Percentiles rank a stretch among this genome's conserved stretches.
These are phyloP conservation scores for Nectriaceae sp. DNA, from an alignment of 2,329 filamentous ascomycete genomes.

Conservation along the genomic window DNA sequence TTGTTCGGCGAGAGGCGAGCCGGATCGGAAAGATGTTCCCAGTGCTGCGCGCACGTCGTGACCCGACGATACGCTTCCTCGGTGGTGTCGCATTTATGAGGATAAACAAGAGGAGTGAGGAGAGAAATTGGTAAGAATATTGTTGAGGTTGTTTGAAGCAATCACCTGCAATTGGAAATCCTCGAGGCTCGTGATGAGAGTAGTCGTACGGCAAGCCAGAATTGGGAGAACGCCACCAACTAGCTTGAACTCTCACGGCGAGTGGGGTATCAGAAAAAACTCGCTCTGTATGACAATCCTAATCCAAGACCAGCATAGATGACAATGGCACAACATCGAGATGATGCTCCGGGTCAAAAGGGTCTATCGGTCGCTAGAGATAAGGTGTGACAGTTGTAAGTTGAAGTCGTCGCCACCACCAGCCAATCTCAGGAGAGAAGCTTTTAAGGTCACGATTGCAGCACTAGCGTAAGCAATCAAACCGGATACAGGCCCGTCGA, in stretches of 20 bases:
- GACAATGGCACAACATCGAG: too few species aligned
- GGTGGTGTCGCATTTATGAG: neutral
- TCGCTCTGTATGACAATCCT: too few species aligned
- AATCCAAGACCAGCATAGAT: too few species aligned
- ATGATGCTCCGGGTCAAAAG: too few species aligned
- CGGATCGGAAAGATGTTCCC: constrained; percentile 55
- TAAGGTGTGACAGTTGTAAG: neutral
- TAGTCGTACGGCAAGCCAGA: too few species aligned
- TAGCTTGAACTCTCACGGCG: too few species aligned
- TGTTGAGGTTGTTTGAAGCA: neutral
- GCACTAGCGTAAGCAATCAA: too few species aligned
- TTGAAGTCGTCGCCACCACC: neutral
- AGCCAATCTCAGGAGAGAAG: neutral
- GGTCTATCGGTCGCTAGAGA: neutral
- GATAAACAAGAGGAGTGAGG: neutral
- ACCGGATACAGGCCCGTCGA: too few species aligned
- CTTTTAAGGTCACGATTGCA: too few species aligned
- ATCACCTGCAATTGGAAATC: neutral
- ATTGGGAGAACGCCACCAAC: too few species aligned
- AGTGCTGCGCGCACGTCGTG: constrained; percentile 22
- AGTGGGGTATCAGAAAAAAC: too few species aligned
- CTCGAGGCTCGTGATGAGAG: neutral
- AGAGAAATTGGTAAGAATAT: neutral
- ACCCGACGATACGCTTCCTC: constrained; percentile 20
- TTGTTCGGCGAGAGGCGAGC: constrained; percentile 67